Evolutionary conservation across 2,329 filamentous ascomycete genomes (phyloP).

Genomic region (Stagonosporopsis chrysanthemi): DNA sequence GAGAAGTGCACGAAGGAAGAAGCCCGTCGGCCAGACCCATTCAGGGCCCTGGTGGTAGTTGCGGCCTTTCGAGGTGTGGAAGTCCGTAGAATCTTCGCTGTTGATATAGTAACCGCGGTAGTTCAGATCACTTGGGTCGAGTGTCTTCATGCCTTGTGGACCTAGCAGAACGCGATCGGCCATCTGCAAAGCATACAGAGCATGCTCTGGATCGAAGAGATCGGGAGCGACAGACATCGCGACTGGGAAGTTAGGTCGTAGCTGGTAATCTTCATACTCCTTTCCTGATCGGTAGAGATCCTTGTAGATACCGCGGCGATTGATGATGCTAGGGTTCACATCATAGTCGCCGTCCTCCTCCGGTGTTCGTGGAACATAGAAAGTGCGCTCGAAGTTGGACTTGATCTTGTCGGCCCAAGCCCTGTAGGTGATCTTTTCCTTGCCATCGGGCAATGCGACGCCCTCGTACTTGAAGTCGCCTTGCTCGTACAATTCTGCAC

Average conservation of each 20-base stretch:
- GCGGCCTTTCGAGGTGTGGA: constrained; percentile 88
- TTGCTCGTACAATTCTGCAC: constrained; percentile 69
- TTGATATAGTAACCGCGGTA: constrained; percentile 96
- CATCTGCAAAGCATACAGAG: constrained; percentile 78
- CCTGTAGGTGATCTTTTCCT: constrained; percentile 69
- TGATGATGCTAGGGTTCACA: constrained; percentile 79
- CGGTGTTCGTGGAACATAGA: constrained; percentile 77
- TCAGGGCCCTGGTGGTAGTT: constrained; percentile 99
- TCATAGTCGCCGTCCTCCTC: constrained; percentile 79
- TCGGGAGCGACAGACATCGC: constrained; percentile 93
- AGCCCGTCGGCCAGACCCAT: constrained; percentile 97
- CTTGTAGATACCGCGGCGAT: constrained; percentile 97
- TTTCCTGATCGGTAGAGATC: constrained; percentile 93
- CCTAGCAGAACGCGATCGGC: constrained; percentile 83
- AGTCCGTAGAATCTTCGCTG: constrained; percentile 89
- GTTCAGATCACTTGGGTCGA: constrained; percentile 90
- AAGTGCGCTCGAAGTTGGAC: constrained; percentile 88
- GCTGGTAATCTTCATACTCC: constrained; percentile 96
- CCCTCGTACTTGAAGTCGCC: constrained; percentile 76
- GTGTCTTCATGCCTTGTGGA: constrained; percentile 92
- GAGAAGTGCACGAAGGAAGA: constrained; percentile 89
- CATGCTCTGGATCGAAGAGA: constrained; percentile 81
- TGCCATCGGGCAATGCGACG: constrained; percentile 70
- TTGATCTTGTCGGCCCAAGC: constrained; percentile 85
- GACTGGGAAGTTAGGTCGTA: constrained; percentile 92